Base-by-base conservation (phyloP, 306 rosid species). In the Arachis stenosperma region DNA sequence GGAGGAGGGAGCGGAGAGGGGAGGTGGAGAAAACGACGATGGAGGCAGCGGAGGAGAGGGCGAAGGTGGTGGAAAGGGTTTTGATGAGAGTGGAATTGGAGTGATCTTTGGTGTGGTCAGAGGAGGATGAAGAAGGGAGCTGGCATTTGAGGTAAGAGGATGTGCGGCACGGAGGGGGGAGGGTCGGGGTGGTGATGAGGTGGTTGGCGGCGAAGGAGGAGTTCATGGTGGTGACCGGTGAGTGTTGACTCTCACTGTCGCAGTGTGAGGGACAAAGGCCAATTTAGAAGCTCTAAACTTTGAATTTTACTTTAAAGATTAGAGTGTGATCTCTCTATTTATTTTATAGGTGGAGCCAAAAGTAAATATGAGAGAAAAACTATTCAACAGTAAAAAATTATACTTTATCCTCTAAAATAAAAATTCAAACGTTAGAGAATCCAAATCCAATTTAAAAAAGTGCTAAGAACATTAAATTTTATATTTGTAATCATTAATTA, bases 11-110 rank as follows among this genome's bases (percentile, higher is more conserved):
- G 52, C n/a, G 8, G 75, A 74, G 56, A 15, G 62, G 57, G 69
- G 58, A 46, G 40, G 66, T 13, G 55, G 66, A 68, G 7, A 85
- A 33, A 57, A 84, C 33, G 67, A 84, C 33, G 67, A 87, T 40
- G 64, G 90, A 59, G 9, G 88, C 82, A 36, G 87, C 79, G 53
- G 93, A 84, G 36, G 89, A 73, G 37, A 80, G 66, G 4, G 82
- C 86, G 65, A 86, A 13, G 77, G 86, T 79, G 37, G 79, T 87
- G 65, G 83, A 75, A 60, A 84, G 67, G 66, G 78, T 77, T 65
- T 81, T 79, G 77, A 81, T 7, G 60, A 46, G 77, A 13, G 54
- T 6, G 75, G 65, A 61, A 14, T 79, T 65, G 12, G 70, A 48
- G 39, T 66, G 62, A 11, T 65, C 47, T 64, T 75, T 63, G 55